Base-by-base conservation (phyloP, 345 rosid species). In the Mercurialis annua region DNA sequence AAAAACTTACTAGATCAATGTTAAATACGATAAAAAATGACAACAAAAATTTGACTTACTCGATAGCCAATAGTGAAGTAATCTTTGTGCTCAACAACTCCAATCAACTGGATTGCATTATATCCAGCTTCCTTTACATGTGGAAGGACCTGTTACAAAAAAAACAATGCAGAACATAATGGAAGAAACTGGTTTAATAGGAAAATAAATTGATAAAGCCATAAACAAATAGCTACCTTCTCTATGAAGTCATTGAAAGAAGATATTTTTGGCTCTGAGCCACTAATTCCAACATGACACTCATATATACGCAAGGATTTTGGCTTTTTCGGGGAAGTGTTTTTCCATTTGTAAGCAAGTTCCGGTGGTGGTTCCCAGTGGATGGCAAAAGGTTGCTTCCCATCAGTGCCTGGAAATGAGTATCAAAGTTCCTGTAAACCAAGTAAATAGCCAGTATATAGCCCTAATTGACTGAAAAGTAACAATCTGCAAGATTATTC, bases 291-390 rank as follows among this genome's bases (percentile, higher is more conserved):
- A 84, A 90, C 82, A 76, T 90, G 97, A 72, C 98, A 90, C 76
- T 93, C 98, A 55, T 93, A 93, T 75, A 90, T 90, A 26, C 97
- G 94, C 70, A 93, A 83, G 62, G 97, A 90, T 75, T 77, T 84
- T 57, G 96, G 96, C 71, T 68, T 78, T 66, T 84, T 66, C 10
- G 90, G 94, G 51, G 59, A 66, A 62, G 81, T 18, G 76, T 85
- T 62, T 66, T 84, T 93, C 96, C 98, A 93, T 76, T 89, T 89
- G 80, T 86, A 86, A 55, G 84, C 87, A 72, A 55, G 48, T 66
- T 90, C 92, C 44, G 92, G 97, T 49, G 98, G 77, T 42, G 96
- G 98, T 69, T 93, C 97, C 98, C 98, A 93, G 68, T 93, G 98
- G 73, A 90, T 78, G 43, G 98, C 98, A 62, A 77, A 93, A 68